Evolutionary conservation across 176 grass and related monocot species (phyloP).

Genomic region (Carex parvula): DNA sequence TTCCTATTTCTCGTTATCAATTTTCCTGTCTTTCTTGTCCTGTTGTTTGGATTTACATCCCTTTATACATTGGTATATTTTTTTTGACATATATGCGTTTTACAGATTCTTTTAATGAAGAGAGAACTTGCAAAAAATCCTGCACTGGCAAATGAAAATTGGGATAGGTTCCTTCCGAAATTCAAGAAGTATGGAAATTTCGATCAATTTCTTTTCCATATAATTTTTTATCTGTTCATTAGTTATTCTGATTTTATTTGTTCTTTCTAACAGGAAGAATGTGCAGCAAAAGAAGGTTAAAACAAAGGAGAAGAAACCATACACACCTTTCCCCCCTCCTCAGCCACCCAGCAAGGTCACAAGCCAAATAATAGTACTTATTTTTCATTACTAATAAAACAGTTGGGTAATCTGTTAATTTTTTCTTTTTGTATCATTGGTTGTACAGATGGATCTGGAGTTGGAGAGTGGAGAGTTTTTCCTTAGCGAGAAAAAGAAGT

Average conservation of each 20-base stretch:
- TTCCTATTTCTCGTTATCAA: background rate
- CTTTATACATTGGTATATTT: background rate
- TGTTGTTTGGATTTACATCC: too few relatives aligned
- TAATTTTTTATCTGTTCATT: background rate
- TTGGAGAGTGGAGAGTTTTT: conserved; percentile 94
- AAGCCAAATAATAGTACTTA: background rate
- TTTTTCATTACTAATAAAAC: background rate
- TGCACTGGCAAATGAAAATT: conserved; percentile 77
- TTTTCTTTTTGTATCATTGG: conserved; percentile 7
- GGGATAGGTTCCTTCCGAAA: conserved; percentile 93
- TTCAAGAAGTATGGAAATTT: conserved; percentile 85
- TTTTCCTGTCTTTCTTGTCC: too few relatives aligned
- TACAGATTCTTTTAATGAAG: conserved; percentile 83
- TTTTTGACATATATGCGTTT: conserved; percentile 21
- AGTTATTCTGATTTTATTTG: background rate
- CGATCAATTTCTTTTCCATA: conserved; percentile 13
- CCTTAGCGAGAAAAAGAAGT: conserved; percentile 87
- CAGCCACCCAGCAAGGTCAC: conserved; percentile 91
- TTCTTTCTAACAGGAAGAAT: conserved; percentile 71
- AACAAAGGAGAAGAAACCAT: conserved; percentile 95
- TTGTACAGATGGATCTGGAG: conserved; percentile 67
- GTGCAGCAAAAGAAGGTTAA: conserved; percentile 88
- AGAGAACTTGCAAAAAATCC: conserved; percentile 94
- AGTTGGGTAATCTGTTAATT: conserved; percentile 16
- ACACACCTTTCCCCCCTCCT: conserved; percentile 90